Evolutionary conservation across 371 early-diverging fungal species (phyloP), one percentile per base, ranked within the genome.

Genomic region (Mortierella sp.): DNA sequence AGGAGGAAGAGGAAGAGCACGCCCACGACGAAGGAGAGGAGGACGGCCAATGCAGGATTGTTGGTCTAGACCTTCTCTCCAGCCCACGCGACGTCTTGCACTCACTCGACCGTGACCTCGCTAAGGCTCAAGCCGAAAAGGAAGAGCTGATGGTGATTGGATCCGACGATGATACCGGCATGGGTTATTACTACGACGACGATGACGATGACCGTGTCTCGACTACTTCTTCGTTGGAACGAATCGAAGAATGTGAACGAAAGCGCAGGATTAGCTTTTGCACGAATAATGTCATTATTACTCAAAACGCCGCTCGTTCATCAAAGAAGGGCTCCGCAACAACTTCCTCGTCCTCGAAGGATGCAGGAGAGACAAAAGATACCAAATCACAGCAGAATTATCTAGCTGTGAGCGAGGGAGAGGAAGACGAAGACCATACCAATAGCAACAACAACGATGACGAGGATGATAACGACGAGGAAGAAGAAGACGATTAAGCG

Each of bases 251-350:
- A 43, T 62, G 66, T 40, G 80, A 80, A 47, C 71, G 80, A 39
- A 67, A 72, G 64, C 75, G 80, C 3, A 64, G 80, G 66, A 80
- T 80, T 45, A 80, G 80, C 60, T 80, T 80, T 60, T 80, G 75
- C 26, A 75, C 80, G 8, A 71, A 75, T 52, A 80, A 73, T 51
- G 71, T 78, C 32, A 62, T 66, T 32, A 78, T 73, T 32, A 61
- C 69, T 5, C 73, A 66, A 5, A 55, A 78, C 30, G 70, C 0
- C n/a, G 1, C 20, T 10, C 6, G 10, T 3, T 14, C 45, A 16
- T 45, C 45, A 45, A 52, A 52, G 22, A 47, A 47, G 47, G 47
- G 47, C 11, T 20, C 22, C n/a, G 20, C 52, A 52, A 0, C 52
- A 11, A n/a, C 35, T 35, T 35, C 35, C 6, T 35, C 35, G 6